Base-by-base conservation (phyloP, 2,329 filamentous ascomycete genomes). In the Dactylellina haptotyla region DNA sequence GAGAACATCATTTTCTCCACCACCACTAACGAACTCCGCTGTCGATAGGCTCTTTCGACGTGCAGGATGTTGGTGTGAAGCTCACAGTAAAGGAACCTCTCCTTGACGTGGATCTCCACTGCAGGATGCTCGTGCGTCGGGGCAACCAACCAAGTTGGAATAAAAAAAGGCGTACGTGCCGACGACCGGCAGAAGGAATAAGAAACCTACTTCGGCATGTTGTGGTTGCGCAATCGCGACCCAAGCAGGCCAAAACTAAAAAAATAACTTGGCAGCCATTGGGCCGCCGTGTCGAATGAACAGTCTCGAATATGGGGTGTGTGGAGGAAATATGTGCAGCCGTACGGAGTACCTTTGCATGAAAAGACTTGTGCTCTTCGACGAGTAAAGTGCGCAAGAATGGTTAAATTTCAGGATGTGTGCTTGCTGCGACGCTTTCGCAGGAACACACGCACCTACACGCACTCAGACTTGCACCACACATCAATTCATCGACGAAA, bases 351-450 rank as follows among this genome's bases (percentile, higher is more conserved):
- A 28, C 45, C 12, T 10, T 5, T 46, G n/a, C 14, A 4, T 41
- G 18, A 4, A 4, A 41, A 16, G 18, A 41, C 43, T 8, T 25
- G 4, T 46, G 6, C 20, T 14, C 10, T 32, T 20, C 51, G 41
- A 48, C 37, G 51, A 32, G 48, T 37, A 32, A 26, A 62, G 64
- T 61, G 61, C 61, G 54, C 69, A 37, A 65, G 69, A 66, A 66
- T 66, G 69, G 69, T 73, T 73, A 73, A 73, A 73, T 73, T 73
- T 73, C 69, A 73, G 69, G 69, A 72, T 65, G 59, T 72, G 67
- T 72, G 61, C 61, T 73, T 73, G 54, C 56, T 73, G 61, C 61
- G 67, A 56, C 56, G 54, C 69, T 54, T 73, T 56, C 66, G 69
- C 67, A 65, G 61, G 48, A 58, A 71, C 66, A 48, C 43, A 12